phyloP scores from a whole-genome alignment of 257 asterid species.

The Craterostigma plantagineum region DNA sequence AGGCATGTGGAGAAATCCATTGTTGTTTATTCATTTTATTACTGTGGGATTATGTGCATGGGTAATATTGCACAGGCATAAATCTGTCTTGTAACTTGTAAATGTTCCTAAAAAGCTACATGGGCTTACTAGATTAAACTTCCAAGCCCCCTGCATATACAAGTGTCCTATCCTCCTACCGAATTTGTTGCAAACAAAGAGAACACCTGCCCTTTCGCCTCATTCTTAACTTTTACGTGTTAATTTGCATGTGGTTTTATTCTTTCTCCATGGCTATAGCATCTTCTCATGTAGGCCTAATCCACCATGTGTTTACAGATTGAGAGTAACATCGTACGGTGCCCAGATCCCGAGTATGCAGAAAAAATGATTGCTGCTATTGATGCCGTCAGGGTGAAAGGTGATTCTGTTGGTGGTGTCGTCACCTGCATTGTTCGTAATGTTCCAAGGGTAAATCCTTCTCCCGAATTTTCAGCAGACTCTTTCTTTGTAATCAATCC shows the following conservation, averaged over 20 bases:
- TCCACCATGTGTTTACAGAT: slow-evolving; percentile 25
- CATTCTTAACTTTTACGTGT: too few relatives aligned
- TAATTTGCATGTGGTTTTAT: too few relatives aligned
- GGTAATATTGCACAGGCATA: slow-evolving; percentile 7
- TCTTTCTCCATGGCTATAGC: not conserved
- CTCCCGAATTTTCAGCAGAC: not conserved
- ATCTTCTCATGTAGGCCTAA: not conserved
- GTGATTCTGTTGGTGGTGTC: slow-evolving; percentile 96
- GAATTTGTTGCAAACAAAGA: too few relatives aligned
- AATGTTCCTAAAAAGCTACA: too few relatives aligned
- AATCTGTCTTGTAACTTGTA: slow-evolving; percentile 4
- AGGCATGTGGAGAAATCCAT: slow-evolving; percentile 25
- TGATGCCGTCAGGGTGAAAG: slow-evolving; percentile 82
- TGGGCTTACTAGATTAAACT: too few relatives aligned
- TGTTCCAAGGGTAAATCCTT: slow-evolving; percentile 44
- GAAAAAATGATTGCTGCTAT: slow-evolving; percentile 97
- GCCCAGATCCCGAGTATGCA: slow-evolving; percentile 89
- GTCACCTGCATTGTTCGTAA: slow-evolving; percentile 95
- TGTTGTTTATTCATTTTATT: slow-evolving; percentile 2
- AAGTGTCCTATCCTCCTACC: too few relatives aligned
- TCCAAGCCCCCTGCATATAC: too few relatives aligned
- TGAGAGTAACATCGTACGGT: slow-evolving; percentile 79
- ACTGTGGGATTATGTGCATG: not conserved
- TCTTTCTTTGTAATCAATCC: not conserved
- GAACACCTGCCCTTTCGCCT: too few relatives aligned